These are phyloP conservation scores for Grosmannia clavigera DNA, from an alignment of 2,329 filamentous ascomycete genomes.

Conservation along the genomic window DNA sequence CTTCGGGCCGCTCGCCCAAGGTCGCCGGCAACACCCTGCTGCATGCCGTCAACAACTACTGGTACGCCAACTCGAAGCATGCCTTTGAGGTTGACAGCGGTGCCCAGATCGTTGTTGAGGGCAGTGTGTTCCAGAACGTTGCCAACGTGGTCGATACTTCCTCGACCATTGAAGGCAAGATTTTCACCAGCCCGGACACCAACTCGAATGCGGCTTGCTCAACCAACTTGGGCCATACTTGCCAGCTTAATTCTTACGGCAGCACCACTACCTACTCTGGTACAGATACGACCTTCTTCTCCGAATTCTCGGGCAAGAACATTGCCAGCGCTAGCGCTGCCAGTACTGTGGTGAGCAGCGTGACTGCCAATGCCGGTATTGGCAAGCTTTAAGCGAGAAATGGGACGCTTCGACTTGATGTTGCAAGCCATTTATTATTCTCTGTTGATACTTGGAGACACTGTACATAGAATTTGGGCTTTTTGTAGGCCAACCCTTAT, in stretches of 20 bases:
- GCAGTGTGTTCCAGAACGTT: constrained; percentile 1
- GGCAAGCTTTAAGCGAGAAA: background rate
- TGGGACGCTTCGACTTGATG: background rate
- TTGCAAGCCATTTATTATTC: background rate
- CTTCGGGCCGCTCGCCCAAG: constrained; percentile 1
- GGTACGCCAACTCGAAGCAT: background rate
- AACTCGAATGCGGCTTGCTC: background rate
- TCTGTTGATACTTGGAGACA: background rate
- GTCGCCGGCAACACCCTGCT: background rate
- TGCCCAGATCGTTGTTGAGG: background rate
- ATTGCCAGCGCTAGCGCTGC: background rate
- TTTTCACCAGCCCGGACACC: background rate
- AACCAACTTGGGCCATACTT: background rate
- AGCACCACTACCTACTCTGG: background rate
- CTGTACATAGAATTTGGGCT: background rate
- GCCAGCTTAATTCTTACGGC: background rate
- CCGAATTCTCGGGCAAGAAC: background rate
- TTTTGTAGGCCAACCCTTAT: background rate
- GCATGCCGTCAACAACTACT: constrained; percentile 2
- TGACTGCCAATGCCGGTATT: background rate
- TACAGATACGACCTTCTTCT: background rate
- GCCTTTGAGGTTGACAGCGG: background rate
- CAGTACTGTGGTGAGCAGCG: background rate
- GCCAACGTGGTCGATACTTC: constrained; percentile 1
- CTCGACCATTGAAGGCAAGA: background rate